Base-by-base conservation (phyloP, 192 early-diverging fungal genomes). In the Coemansia sp. region DNA sequence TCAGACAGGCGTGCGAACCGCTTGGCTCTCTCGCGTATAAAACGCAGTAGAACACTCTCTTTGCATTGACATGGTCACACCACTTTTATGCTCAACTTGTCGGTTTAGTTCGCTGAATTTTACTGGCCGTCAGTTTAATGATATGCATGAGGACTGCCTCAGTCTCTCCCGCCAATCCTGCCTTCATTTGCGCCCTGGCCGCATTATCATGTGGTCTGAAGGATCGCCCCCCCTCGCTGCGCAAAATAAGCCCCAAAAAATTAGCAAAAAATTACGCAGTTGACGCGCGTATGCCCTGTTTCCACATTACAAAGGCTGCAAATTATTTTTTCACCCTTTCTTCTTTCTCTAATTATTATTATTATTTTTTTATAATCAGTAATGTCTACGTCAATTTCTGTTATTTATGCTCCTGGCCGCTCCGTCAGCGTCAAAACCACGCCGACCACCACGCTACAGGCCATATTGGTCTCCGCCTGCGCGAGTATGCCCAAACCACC, bases 391-490 rank as follows among this genome's bases (percentile, higher is more conserved):
- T 87, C 88, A 2, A 85, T 92, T 37, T 85, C 85, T 12, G 84
- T 92, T 38, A 71, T 84, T 31, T 67, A 86, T 14, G 84, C 75
- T 69, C 29, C 61, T 31, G 53, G 72, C 19, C 64, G 63, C 48
- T 27, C 75, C 8, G 72, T 82, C 59, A 67, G 74, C 12, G 77
- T 93, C 41, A 93, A 91, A 65, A 90, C 90, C 25, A 88, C 92
- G 19, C 93, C 93, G 0, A 80, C 87, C 2, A 94, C 89, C 82
- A 84, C 90, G 6, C 80, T 96, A 17, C 85, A 90, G 45, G 68
- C 86, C 19, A 81, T 96, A 5, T 76, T 94, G 15, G 84, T 73
- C 41, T 66, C 74, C 0, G 92, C 90, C 23, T 87, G 88, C 64
- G 80, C 84, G 23, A 88, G 89, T 65, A 64, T 82, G 50, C 85